A percentile compares a stretch with the other conserved stretches of the same genome.
Conservation (phyloP, 2,329 filamentous ascomycete genomes). For the Calcarisporium arbuscula region DNA sequence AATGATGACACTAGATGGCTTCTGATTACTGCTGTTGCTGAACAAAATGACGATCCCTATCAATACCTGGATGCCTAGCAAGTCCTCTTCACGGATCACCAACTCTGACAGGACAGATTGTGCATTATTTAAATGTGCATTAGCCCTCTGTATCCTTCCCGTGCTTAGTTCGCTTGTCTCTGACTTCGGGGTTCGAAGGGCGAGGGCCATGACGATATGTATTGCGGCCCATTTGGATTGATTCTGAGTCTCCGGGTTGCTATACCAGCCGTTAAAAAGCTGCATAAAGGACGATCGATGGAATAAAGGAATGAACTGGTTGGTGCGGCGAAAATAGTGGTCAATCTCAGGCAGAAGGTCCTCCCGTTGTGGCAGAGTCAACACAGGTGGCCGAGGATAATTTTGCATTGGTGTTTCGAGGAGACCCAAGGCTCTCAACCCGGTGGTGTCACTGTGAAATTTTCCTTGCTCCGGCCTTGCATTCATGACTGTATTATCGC, state of each 20-base stretch:
- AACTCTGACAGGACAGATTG: slow-evolving; percentile 32
- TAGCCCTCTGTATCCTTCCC: slow-evolving; percentile 15
- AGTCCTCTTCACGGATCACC: slow-evolving; percentile 28
- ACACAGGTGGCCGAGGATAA: slow-evolving; percentile 9
- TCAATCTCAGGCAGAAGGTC: slow-evolving; percentile 29
- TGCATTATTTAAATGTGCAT: slow-evolving; percentile 28
- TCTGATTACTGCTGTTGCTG: slow-evolving; percentile 28
- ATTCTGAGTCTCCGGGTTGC: slow-evolving; percentile 11
- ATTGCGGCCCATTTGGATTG: slow-evolving; percentile 30
- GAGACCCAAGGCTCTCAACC: slow-evolving; percentile 16
- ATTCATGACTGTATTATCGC: no score
- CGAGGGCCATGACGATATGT: slow-evolving; percentile 31
- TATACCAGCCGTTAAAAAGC: slow-evolving; percentile 29
- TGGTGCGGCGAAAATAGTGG: slow-evolving; percentile 29
- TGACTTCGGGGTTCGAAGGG: slow-evolving; percentile 19
- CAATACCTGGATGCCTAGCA: slow-evolving; percentile 32
- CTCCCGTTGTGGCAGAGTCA: slow-evolving; percentile 25
- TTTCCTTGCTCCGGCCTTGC: slow-evolving; percentile 8
- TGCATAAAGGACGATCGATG: slow-evolving; percentile 28
- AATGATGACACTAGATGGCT: slow-evolving; percentile 30
- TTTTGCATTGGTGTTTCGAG: slow-evolving; percentile 14
- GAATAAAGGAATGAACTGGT: slow-evolving; percentile 30
- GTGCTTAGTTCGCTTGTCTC: slow-evolving; percentile 3
- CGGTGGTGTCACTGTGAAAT: neutral
- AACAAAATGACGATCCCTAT: slow-evolving; percentile 32